These are phyloP conservation scores for Stereocaulon alpinum DNA, from an alignment of 495 filamentous ascomycete genomes.

Conservation along the genomic window DNA sequence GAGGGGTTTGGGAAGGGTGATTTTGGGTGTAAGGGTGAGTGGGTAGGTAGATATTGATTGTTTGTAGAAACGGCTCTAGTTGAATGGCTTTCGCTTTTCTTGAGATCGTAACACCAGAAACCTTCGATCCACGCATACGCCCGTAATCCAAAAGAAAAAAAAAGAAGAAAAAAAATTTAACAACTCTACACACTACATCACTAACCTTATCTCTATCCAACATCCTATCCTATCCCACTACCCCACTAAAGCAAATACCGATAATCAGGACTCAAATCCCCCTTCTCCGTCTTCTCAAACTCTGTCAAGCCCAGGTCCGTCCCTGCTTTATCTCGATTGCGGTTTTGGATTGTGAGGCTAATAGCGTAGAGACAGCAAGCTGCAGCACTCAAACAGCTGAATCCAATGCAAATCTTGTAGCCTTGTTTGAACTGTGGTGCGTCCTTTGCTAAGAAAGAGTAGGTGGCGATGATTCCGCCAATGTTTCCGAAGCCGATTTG, in stretches of 20 bases:
- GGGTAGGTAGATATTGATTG: no score
- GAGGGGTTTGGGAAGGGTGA: no score
- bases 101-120: no score
- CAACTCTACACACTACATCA: no score
- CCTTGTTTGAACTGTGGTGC: conserved; percentile 61
- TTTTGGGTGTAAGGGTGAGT: no score
- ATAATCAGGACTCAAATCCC: conserved; percentile 58
- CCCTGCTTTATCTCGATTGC: conserved; percentile 43
- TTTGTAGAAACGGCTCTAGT: no score
- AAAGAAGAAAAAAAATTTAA: no score
- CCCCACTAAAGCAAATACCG: conserved; percentile 48
- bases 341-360: conserved; percentile 54
- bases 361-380: conserved; percentile 51
- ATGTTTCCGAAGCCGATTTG: conserved; percentile 92
- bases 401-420: conserved; percentile 68
- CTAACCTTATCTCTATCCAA: no score
- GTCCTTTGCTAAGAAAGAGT: conserved; percentile 64
- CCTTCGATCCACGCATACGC: no score
- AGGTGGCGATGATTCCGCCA: conserved; percentile 86
- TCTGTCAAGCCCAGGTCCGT: conserved; percentile 51
- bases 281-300: conserved; percentile 62
- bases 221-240: no score
- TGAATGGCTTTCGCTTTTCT: no score
- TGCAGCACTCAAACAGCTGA: conserved; percentile 54
- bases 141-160: no score